These are phyloP conservation scores for Collybiopsis confluens DNA, from an alignment of 768 basidiomycete genomes.

Conservation along the genomic window DNA sequence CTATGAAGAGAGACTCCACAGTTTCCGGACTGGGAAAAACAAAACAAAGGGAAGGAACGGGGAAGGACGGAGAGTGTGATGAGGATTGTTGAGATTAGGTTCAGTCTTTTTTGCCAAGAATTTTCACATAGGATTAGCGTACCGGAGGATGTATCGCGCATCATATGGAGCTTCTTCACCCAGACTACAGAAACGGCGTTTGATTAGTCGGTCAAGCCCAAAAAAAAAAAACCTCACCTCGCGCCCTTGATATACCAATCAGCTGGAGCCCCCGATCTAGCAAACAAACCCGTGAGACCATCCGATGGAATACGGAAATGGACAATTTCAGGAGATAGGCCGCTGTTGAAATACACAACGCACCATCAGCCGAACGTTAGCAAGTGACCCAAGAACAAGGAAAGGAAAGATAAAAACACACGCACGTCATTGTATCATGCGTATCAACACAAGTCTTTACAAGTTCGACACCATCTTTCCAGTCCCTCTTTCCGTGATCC, in stretches of 20 bases:
- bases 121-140: slow-evolving; percentile 13
- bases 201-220: background rate
- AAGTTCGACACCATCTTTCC: slow-evolving; percentile 76
- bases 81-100: too few species aligned
- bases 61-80: background rate
- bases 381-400: background rate
- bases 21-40: slow-evolving; percentile 71
- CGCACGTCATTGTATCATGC: slow-evolving; percentile 79
- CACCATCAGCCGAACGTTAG: background rate
- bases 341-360: too few species aligned
- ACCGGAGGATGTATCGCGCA: slow-evolving; percentile 90
- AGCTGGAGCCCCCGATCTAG: slow-evolving; percentile 34
- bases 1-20: slow-evolving; percentile 88
- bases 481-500: slow-evolving; percentile 64
- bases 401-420: slow-evolving; percentile 10
- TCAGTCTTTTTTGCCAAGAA: background rate
- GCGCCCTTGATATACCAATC: slow-evolving; percentile 96
- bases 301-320: slow-evolving; percentile 73
- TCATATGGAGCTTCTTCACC: slow-evolving; percentile 60
- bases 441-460: slow-evolving; percentile 86
- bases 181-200: slow-evolving; percentile 17
- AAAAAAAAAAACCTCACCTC: slow-evolving; percentile 32
- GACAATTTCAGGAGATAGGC: slow-evolving; percentile 85
- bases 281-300: slow-evolving; percentile 30
- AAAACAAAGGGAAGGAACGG: background rate